These are phyloP conservation scores for Tympanopsis confertula DNA, from an alignment of 2,329 filamentous ascomycete species.

Conservation along the genomic window DNA sequence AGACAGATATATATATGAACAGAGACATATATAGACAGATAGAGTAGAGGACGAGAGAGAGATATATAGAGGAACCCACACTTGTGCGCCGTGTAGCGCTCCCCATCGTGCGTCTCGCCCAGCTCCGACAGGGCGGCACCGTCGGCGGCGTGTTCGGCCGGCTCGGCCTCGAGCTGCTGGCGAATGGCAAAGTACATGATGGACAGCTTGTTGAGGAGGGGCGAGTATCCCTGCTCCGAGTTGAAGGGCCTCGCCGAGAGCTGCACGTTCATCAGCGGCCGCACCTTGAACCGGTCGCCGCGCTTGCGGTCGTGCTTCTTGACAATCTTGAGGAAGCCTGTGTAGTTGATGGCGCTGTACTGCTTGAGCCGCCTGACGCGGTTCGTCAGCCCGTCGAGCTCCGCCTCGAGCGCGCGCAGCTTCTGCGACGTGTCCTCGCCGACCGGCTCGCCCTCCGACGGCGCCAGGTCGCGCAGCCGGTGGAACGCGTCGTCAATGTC, in stretches of 20 bases:
- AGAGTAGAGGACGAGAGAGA: constrained; percentile 1
- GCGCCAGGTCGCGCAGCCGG: constrained; percentile 69
- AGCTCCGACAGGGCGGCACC: constrained; percentile 25
- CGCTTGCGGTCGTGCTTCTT: constrained; percentile 98
- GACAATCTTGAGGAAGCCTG: constrained; percentile 91
- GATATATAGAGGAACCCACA: constrained; percentile 42
- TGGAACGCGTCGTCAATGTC: constrained; percentile 45
- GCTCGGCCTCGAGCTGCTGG: constrained; percentile 60
- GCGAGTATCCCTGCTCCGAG: constrained; percentile 78
- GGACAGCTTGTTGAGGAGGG: constrained; percentile 79
- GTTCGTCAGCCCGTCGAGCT: constrained; percentile 79
- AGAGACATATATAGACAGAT: no score
- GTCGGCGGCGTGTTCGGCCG: constrained; percentile 28
- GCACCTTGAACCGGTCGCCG: constrained; percentile 74
- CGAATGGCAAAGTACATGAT: constrained; percentile 93
- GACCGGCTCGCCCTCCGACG: constrained; percentile 35
- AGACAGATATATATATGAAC: background rate
- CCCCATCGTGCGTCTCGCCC: constrained; percentile 48
- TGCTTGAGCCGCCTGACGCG: constrained; percentile 89
- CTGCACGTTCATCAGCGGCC: constrained; percentile 82
- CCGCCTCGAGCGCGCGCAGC: constrained; percentile 61
- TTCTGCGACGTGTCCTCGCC: constrained; percentile 34
- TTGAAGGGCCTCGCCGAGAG: constrained; percentile 86
- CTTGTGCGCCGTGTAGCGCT: constrained; percentile 76
- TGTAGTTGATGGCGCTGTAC: constrained; percentile 94